A percentile compares a stretch with the other conserved stretches of the same genome.
These are phyloP conservation scores for Butyriboletus appendiculatus DNA, from an alignment of 1,284 basidiomycete genomes.

Conservation along the genomic window DNA sequence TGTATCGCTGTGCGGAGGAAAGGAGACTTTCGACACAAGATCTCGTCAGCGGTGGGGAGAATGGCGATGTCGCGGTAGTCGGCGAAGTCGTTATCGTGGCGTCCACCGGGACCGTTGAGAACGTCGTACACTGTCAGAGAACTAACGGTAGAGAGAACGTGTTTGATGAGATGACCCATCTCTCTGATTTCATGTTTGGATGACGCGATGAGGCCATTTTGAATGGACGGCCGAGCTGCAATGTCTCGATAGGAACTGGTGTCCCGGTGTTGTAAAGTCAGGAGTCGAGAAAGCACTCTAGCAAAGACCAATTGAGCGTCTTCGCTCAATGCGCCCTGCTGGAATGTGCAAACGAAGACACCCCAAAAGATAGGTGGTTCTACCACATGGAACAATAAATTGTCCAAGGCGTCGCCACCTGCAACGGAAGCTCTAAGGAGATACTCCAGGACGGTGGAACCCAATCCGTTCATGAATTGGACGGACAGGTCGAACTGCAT, in stretches of 20 bases:
- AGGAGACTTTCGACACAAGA: conserved; percentile 39
- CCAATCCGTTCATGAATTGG: conserved; percentile 47
- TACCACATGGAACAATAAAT: conserved; percentile 42
- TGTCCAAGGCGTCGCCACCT: conserved; percentile 32
- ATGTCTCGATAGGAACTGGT: conserved; percentile 19
- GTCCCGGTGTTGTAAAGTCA: conserved; percentile 25
- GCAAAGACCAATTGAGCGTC: conserved; percentile 44
- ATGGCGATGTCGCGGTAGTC: conserved; percentile 59
- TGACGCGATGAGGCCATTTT: conserved; percentile 31
- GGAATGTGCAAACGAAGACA: conserved; percentile 41
- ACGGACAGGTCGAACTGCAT: conserved; percentile 24
- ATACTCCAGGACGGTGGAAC: conserved; percentile 37
- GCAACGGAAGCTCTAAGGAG: conserved; percentile 42
- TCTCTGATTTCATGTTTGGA: conserved; percentile 35
- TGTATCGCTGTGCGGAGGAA: conserved; percentile 26
- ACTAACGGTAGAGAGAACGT: conserved; percentile 34
- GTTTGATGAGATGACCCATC: conserved; percentile 45
- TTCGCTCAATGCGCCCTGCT: conserved; percentile 36
- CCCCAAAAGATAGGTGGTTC: conserved; percentile 59
- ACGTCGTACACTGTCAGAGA: conserved; percentile 8
- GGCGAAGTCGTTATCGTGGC: conserved; percentile 65
- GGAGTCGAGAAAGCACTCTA: conserved; percentile 50
- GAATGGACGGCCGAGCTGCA: conserved; percentile 18
- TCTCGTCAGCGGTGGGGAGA: conserved; percentile 60
- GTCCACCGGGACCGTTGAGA: conserved; percentile 48